Conservation (phyloP, 2,329 filamentous ascomycete genomes). For the Ceratocystiopsis sp. region DNA sequence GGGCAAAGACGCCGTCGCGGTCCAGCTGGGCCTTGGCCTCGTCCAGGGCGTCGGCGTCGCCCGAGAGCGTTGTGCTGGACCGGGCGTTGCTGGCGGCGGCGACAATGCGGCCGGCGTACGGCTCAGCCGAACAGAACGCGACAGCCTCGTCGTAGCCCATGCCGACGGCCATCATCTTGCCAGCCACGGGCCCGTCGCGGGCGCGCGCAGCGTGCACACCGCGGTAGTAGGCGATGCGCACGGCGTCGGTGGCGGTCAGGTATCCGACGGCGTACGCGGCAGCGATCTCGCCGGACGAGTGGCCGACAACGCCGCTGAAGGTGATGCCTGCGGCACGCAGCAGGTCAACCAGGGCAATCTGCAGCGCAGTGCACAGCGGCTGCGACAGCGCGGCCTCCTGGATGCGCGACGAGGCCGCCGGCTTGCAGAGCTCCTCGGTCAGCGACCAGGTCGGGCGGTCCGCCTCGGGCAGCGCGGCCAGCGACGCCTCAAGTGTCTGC, state of each 20-base stretch:
- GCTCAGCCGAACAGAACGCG: slow-evolving; percentile 9
- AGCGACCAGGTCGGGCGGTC: slow-evolving; percentile 8
- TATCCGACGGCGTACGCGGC: slow-evolving; percentile 24
- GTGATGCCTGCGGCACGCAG: slow-evolving; percentile 12
- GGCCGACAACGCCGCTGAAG: slow-evolving; percentile 20
- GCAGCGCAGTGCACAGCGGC: slow-evolving; percentile 35
- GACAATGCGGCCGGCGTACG: slow-evolving; percentile 13
- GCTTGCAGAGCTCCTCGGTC: slow-evolving; percentile 3
- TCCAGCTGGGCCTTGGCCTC: slow-evolving; percentile 11
- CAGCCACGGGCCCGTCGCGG: slow-evolving; percentile 6
- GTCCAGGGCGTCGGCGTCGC: slow-evolving; percentile 16
- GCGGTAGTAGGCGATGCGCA: slow-evolving; percentile 23
- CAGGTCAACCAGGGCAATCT: slow-evolving; percentile 24
- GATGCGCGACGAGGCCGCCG: slow-evolving; percentile 6
- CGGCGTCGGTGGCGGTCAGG: slow-evolving; percentile 19
- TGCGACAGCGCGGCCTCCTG: slow-evolving; percentile 25
- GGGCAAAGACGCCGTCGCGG: slow-evolving; percentile 15
- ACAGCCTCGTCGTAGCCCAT: slow-evolving; percentile 14
- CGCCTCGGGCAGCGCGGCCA: slow-evolving; percentile 2
- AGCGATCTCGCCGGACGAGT: slow-evolving; percentile 27
- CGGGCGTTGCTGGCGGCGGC: slow-evolving; percentile 18
- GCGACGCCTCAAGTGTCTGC: slow-evolving; percentile 2
- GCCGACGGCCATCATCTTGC: slow-evolving; percentile 21
- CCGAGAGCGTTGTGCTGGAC: slow-evolving; percentile 19
- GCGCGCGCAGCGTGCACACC: slow-evolving; percentile 17